These are phyloP conservation scores for Lepidopterella palustris DNA, from an alignment of 495 filamentous ascomycete genomes.

Conservation along the genomic window DNA sequence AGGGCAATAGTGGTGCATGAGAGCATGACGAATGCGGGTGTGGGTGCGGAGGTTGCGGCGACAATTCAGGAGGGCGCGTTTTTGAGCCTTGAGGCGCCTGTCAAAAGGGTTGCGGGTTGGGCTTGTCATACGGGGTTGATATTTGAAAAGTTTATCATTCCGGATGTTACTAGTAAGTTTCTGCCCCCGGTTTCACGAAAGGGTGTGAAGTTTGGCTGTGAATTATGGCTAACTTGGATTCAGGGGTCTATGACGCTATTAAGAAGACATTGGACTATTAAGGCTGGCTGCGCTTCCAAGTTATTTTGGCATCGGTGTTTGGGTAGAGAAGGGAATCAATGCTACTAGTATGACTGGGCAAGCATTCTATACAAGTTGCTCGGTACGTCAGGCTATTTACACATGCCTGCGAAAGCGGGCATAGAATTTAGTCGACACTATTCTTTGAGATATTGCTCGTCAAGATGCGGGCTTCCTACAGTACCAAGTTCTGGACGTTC, in stretches of 20 bases:
- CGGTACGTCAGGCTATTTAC: too few relatives aligned
- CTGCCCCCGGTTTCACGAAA: too few relatives aligned
- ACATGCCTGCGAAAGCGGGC: too few relatives aligned
- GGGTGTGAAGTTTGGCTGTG: constrained; percentile 4
- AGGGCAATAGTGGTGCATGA: constrained; percentile 91
- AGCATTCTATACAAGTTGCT: too few relatives aligned
- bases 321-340: too few relatives aligned
- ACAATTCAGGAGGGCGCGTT: constrained; percentile 90
- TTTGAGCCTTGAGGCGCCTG: constrained; percentile 81
- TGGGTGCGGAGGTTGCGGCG: constrained; percentile 88
- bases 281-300: too few relatives aligned
- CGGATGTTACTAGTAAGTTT: constrained; percentile 86
- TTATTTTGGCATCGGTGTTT: too few relatives aligned
- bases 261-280: constrained; percentile 53
- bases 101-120: constrained; percentile 86
- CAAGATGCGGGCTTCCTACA: too few relatives aligned
- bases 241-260: constrained; percentile 59
- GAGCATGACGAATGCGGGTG: constrained; percentile 88
- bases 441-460: too few relatives aligned
- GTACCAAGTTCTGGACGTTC: too few relatives aligned
- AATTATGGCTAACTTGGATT: background rate
- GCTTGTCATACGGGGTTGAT: constrained; percentile 75
- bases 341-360: too few relatives aligned
- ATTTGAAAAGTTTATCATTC: constrained; percentile 83
- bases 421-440: too few relatives aligned